A percentile compares a stretch with the other conserved stretches of the same genome.
phyloP scores from a whole-genome alignment of 2,329 filamentous ascomycete genomes.

The Onygenales sp. region DNA sequence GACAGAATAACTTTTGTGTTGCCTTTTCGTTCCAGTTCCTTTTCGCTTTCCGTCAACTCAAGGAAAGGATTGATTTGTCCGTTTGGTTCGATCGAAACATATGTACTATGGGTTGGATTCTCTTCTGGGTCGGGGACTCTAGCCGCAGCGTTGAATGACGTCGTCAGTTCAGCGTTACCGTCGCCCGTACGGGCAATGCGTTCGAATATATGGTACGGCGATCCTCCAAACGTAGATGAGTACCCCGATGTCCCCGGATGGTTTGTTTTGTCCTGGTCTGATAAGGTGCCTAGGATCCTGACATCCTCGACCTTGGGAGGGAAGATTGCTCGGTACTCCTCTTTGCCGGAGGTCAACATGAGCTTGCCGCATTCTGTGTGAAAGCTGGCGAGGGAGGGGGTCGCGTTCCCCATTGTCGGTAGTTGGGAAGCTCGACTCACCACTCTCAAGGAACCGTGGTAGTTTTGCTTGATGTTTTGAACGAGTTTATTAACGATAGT shows the following conservation, averaged over 20 bases:
- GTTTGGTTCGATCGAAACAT: constrained; percentile 1
- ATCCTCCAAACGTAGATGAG: constrained; percentile 3
- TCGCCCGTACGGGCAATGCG: background rate
- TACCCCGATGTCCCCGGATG: constrained; percentile 5
- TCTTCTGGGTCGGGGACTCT: background rate
- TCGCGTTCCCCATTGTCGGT: background rate
- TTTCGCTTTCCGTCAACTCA: constrained; percentile 5
- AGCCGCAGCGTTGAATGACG: constrained; percentile 4
- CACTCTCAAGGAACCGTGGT: no score
- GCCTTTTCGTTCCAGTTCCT: constrained; percentile 1
- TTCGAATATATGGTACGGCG: constrained; percentile 7
- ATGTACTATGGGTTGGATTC: constrained; percentile 1
- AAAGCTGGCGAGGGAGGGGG: background rate
- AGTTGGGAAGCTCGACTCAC: no score
- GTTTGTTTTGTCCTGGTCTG: constrained; percentile 1
- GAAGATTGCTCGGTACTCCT: constrained; percentile 6
- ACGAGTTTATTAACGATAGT: no score
- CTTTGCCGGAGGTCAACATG: constrained; percentile 5
- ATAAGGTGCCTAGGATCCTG: constrained; percentile 2
- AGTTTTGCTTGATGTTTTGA: no score
- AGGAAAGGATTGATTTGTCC: constrained; percentile 5
- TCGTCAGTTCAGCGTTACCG: background rate
- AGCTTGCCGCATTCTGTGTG: constrained; percentile 6
- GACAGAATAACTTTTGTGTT: constrained; percentile 2
- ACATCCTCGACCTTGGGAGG: constrained; percentile 4